Conservation (phyloP, 1,139 yeast species). For the Hanseniaspora uvarum region DNA sequence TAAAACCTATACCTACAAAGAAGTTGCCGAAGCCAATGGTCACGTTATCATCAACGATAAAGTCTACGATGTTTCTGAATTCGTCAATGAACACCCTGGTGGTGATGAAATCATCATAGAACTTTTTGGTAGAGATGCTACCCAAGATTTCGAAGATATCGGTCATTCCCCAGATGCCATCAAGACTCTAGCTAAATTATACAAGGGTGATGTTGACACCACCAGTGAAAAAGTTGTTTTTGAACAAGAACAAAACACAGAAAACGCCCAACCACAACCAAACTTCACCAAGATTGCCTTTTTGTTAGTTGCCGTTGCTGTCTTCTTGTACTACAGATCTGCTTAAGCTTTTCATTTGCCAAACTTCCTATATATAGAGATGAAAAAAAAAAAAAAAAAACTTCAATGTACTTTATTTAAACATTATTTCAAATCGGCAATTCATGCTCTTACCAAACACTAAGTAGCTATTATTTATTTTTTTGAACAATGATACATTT, state of each 20-base stretch:
- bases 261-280: slow-evolving; percentile 26
- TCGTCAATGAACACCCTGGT: slow-evolving; percentile 96
- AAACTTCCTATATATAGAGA: not conserved
- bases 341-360: not conserved
- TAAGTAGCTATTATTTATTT: not conserved
- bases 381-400: not conserved
- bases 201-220: slow-evolving; percentile 57
- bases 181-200: slow-evolving; percentile 56
- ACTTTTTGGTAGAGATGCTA: slow-evolving; percentile 85
- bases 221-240: slow-evolving; percentile 24
- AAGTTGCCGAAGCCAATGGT: slow-evolving; percentile 68
- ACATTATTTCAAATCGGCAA: not conserved
- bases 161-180: slow-evolving; percentile 97
- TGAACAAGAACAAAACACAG: slow-evolving; percentile 20
- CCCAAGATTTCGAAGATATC: slow-evolving; percentile 88
- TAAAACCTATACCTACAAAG: slow-evolving; percentile 49
- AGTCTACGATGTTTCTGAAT: slow-evolving; percentile 75
- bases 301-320: slow-evolving; percentile 43
- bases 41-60: slow-evolving; percentile 88
- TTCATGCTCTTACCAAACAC: not conserved
- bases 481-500: no score
- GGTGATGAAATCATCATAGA: slow-evolving; percentile 95
- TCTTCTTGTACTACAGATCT: slow-evolving; percentile 43
- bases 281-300: slow-evolving; percentile 37
- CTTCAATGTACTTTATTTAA: not conserved